These are phyloP conservation scores for Colletotrichum sp. DNA, from an alignment of 2,329 filamentous ascomycete genomes.

Conservation along the genomic window DNA sequence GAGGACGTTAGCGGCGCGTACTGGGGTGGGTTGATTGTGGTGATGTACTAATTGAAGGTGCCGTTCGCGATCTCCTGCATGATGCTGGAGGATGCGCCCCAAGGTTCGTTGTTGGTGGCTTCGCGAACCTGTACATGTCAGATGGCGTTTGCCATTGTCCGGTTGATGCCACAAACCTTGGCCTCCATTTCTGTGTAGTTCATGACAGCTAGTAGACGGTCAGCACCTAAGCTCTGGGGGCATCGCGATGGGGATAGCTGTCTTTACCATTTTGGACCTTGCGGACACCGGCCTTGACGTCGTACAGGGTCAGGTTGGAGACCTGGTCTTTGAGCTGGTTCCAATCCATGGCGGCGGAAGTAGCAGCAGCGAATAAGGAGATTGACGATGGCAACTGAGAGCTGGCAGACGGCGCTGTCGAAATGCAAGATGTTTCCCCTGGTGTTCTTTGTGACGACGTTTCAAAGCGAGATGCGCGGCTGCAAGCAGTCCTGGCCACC, in stretches of 20 bases:
- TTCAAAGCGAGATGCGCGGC: slow-evolving; percentile 14
- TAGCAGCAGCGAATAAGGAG: neutral
- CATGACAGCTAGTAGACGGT: slow-evolving; percentile 78
- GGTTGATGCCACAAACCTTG: slow-evolving; percentile 49
- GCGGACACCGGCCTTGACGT: slow-evolving; percentile 91
- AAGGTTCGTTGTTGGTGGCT: slow-evolving; percentile 98
- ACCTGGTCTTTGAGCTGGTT: slow-evolving; percentile 85
- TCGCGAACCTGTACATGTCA: slow-evolving; percentile 75
- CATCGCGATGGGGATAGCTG: slow-evolving; percentile 7
- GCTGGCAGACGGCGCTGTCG: neutral
- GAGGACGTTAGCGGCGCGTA: neutral
- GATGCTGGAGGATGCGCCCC: slow-evolving; percentile 81
- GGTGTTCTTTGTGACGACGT: slow-evolving; percentile 18
- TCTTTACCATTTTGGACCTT: slow-evolving; percentile 93
- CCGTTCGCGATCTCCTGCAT: slow-evolving; percentile 99
- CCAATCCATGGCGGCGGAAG: slow-evolving; percentile 73
- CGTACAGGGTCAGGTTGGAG: slow-evolving; percentile 91
- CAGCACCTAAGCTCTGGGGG: slow-evolving; percentile 25
- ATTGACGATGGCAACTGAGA: neutral
- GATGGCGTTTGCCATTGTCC: neutral
- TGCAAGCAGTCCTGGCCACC: slow-evolving; percentile 14
- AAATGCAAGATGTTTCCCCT: neutral
- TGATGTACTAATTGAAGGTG: slow-evolving; percentile 92
- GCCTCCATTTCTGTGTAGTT: slow-evolving; percentile 96
- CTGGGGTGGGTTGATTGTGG: neutral